phyloP scores from a whole-genome alignment of 371 early-diverging fungal species.

The Mucor velutinosus region DNA sequence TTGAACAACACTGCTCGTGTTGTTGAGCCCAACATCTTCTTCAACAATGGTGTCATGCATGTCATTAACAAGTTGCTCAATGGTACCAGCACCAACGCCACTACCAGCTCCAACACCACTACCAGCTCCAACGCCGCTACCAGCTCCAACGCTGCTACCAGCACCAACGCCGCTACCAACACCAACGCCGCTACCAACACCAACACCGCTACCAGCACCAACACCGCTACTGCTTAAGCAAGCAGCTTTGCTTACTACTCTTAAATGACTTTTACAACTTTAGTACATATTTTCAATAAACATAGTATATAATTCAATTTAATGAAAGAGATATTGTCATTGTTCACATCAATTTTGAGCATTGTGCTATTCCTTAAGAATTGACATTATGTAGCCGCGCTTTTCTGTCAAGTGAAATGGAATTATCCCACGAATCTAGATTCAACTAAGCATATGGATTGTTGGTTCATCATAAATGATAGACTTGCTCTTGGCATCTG shows the following conservation, averaged over 20 bases:
- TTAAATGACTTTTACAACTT: background rate
- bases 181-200: too few species aligned
- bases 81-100: background rate
- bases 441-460: background rate
- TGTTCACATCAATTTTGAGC: too few species aligned
- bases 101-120: background rate
- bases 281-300: background rate
- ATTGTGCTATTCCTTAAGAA: background rate
- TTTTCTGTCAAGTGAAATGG: background rate
- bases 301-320: background rate
- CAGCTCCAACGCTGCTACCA: background rate
- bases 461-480: background rate
- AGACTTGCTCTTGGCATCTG: background rate
- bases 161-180: background rate
- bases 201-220: too few species aligned
- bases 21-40: constrained; percentile 37
- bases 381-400: background rate
- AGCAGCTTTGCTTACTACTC: background rate
- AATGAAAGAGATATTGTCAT: too few species aligned
- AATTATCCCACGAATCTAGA: too few species aligned
- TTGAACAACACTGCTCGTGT: constrained; percentile 41
- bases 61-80: constrained; percentile 38
- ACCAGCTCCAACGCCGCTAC: background rate
- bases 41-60: constrained; percentile 54
- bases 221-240: background rate